phyloP scores from a whole-genome alignment of 2,329 filamentous ascomycete genomes.

The Decorospora gaudefroyi region DNA sequence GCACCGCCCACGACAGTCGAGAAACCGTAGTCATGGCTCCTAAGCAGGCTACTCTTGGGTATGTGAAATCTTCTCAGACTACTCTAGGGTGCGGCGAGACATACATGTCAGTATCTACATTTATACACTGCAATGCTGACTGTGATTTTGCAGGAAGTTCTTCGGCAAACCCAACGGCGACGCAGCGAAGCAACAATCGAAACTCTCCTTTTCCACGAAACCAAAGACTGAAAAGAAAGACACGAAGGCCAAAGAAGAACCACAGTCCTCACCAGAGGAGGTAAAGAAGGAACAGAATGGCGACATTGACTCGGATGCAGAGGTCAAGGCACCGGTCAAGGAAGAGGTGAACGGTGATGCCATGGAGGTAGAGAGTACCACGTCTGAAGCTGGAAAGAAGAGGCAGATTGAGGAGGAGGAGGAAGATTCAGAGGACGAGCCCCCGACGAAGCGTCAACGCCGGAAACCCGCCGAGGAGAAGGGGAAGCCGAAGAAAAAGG shows the following conservation, averaged over 20 bases:
- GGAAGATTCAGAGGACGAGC: slow-evolving; percentile 44
- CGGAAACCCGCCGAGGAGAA: slow-evolving; percentile 35
- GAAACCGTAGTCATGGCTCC: slow-evolving; percentile 50
- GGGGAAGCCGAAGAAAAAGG: slow-evolving; percentile 25
- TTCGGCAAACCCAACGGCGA: slow-evolving; percentile 70
- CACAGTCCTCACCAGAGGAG: slow-evolving; percentile 25
- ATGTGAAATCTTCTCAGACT: slow-evolving; percentile 74
- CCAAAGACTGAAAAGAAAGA: slow-evolving; percentile 50
- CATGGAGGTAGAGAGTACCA: slow-evolving; percentile 36
- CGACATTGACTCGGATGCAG: slow-evolving; percentile 21
- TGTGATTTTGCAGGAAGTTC: slow-evolving; percentile 69
- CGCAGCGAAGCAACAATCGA: slow-evolving; percentile 73
- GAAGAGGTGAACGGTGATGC: slow-evolving; percentile 23
- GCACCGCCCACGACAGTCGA: slow-evolving; percentile 13
- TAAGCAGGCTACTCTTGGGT: slow-evolving; percentile 87
- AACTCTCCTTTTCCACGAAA: slow-evolving; percentile 70
- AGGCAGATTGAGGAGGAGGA: slow-evolving; percentile 37
- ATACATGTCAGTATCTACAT: not conserved
- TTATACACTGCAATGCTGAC: slow-evolving; percentile 13
- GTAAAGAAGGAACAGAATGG: slow-evolving; percentile 22
- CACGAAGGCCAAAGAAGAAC: slow-evolving; percentile 24
- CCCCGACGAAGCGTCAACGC: slow-evolving; percentile 44
- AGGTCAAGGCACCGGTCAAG: slow-evolving; percentile 27
- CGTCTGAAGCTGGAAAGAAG: slow-evolving; percentile 38
- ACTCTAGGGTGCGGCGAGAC: slow-evolving; percentile 68